These are phyloP conservation scores for Panicum virgatum DNA, from an alignment of 202 grass and related monocot species.

Conservation along the genomic window DNA sequence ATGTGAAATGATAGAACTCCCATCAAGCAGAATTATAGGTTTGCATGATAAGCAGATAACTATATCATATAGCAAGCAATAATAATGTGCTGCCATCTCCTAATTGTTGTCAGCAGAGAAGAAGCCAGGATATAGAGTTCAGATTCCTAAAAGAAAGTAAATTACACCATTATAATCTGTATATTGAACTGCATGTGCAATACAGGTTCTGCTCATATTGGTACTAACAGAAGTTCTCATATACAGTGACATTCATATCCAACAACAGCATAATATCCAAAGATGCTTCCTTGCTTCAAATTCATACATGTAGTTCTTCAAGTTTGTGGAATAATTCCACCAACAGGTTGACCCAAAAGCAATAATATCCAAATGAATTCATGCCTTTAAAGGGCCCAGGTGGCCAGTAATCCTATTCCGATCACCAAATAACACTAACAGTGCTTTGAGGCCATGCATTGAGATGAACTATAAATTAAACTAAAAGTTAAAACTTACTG, in stretches of 20 bases:
- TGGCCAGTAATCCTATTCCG: background rate
- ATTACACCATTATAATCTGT: background rate
- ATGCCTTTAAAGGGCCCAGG: background rate
- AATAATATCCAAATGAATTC: conserved; percentile 5
- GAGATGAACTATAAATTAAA: too few relatives aligned
- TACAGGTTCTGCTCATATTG: background rate
- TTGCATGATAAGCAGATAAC: background rate
- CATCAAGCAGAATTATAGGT: background rate
- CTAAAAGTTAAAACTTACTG: background rate
- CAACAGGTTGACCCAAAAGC: background rate
- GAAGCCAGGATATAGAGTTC: background rate
- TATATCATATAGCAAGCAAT: background rate
- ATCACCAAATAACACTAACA: background rate
- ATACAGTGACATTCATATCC: background rate
- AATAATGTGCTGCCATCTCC: background rate
- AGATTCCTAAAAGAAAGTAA: background rate
- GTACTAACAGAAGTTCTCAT: background rate
- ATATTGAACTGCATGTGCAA: background rate
- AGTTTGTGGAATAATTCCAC: background rate
- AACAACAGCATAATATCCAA: background rate
- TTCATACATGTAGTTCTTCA: background rate
- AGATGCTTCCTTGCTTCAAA: background rate
- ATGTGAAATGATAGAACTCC: conserved; percentile 10
- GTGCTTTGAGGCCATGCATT: background rate
- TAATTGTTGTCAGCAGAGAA: conserved; percentile 18